A percentile compares a stretch with the other conserved stretches of the same genome.
Conservation (phyloP, 208 protist species). For the Porcisia deanei region DNA sequence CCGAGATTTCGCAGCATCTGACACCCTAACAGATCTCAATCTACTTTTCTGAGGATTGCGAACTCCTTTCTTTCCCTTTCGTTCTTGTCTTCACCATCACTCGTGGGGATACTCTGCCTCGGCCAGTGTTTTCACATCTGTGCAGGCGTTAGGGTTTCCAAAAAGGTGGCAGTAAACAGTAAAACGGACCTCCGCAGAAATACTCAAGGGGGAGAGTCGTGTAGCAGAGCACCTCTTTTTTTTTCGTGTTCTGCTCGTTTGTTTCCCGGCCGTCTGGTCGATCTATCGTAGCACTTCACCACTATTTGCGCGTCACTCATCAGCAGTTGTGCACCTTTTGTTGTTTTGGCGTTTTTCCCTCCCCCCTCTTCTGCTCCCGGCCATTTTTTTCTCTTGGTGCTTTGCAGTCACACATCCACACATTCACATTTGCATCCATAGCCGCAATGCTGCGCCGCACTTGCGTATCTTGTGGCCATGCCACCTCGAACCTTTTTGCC, state of each 20-base stretch:
- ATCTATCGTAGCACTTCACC: too few species aligned
- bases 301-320: too few species aligned
- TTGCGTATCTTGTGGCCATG: slow-evolving; percentile 61
- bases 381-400: not conserved
- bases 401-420: not conserved
- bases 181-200: too few species aligned
- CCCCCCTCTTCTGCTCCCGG: not conserved
- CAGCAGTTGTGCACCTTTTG: too few species aligned
- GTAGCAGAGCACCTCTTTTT: too few species aligned
- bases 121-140: not conserved
- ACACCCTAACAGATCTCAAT: not conserved
- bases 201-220: too few species aligned
- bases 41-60: not conserved
- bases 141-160: too few species aligned
- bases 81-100: not conserved
- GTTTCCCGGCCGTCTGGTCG: too few species aligned
- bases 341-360: not conserved
- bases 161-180: too few species aligned
- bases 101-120: not conserved
- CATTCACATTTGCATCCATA: not conserved
- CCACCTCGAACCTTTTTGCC: slow-evolving; percentile 90
- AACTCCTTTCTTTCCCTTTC: too few species aligned
- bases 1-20: not conserved
- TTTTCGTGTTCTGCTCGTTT: too few species aligned
- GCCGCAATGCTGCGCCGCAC: slow-evolving; percentile 75